phyloP scores from a whole-genome alignment of 768 basidiomycete species.

The Peribolospora kevripleyi region DNA sequence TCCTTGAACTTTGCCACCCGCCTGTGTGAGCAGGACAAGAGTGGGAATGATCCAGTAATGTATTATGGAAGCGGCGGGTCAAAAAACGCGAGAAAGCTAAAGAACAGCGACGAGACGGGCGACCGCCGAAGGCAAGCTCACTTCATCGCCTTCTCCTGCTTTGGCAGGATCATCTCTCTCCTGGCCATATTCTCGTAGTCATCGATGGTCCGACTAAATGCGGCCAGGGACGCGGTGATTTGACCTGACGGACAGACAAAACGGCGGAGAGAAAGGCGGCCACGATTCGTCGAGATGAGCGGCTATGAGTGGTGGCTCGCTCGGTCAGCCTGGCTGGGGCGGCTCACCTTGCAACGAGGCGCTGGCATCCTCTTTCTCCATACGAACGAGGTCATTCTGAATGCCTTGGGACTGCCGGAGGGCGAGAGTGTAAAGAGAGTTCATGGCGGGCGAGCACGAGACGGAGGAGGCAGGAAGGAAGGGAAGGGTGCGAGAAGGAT shows the following conservation, averaged over 20 bases:
- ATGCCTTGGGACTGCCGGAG: slow-evolving; percentile 76
- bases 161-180: slow-evolving; percentile 83
- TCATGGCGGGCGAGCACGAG: slow-evolving; percentile 30
- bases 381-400: slow-evolving; percentile 58
- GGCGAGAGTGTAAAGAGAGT: slow-evolving; percentile 80
- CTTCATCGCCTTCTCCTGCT: slow-evolving; percentile 89
- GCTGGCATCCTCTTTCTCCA: slow-evolving; percentile 56
- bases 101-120: not conserved
- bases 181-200: slow-evolving; percentile 94
- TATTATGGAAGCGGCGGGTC: not conserved
- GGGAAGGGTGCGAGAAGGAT: too few species aligned
- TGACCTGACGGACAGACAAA: slow-evolving; percentile 36
- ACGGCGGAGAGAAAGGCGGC: slow-evolving; percentile 4
- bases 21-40: slow-evolving; percentile 23
- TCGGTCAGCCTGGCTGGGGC: not conserved
- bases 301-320: not conserved
- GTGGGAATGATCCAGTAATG: not conserved
- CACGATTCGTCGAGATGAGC: slow-evolving; percentile 6
- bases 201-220: slow-evolving; percentile 78
- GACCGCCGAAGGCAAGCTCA: slow-evolving; percentile 21
- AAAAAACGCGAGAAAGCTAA: not conserved
- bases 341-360: slow-evolving; percentile 56
- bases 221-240: slow-evolving; percentile 89
- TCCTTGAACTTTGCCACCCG: slow-evolving; percentile 75
- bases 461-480: too few species aligned